Percentiles rank a stretch among this genome's conserved stretches.
phyloP scores from a whole-genome alignment of 208 protist genomes.

The Trypanosoma caninum region DNA sequence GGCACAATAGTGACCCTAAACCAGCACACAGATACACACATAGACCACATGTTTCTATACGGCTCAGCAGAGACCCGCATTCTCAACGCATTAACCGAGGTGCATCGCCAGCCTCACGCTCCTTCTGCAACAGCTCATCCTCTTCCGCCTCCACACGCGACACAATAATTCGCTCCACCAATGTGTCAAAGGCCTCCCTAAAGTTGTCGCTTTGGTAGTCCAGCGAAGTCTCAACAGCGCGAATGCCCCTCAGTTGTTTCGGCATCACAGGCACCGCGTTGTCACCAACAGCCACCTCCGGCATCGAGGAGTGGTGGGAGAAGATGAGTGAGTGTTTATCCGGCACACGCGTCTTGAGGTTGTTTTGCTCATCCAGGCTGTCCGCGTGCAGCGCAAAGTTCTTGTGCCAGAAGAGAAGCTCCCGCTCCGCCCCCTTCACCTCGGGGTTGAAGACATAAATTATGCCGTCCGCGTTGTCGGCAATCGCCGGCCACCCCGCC shows the following conservation, averaged over 20 bases:
- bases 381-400: slow-evolving; percentile 77
- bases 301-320: slow-evolving; percentile 66
- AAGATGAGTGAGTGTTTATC: slow-evolving; percentile 73
- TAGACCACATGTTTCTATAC: not conserved
- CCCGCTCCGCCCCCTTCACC: slow-evolving; percentile 65
- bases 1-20: not conserved
- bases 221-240: slow-evolving; percentile 78
- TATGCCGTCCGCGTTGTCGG: slow-evolving; percentile 68
- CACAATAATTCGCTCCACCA: slow-evolving; percentile 70
- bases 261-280: slow-evolving; percentile 53
- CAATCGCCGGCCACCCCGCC: slow-evolving; percentile 83
- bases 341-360: slow-evolving; percentile 52
- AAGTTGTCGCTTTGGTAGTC: slow-evolving; percentile 90
- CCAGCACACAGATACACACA: not conserved
- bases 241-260: slow-evolving; percentile 70
- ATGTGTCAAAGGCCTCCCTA: slow-evolving; percentile 84
- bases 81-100: slow-evolving; percentile 28
- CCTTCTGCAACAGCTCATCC: slow-evolving; percentile 55
- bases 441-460: slow-evolving; percentile 88
- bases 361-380: slow-evolving; percentile 62
- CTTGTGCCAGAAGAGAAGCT: slow-evolving; percentile 90
- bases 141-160: slow-evolving; percentile 68
- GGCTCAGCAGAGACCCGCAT: too few species aligned
- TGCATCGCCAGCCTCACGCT: slow-evolving; percentile 30
- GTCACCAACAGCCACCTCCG: slow-evolving; percentile 28